Conservation (phyloP, 257 asterid species). For the Fraxinus excelsior region DNA sequence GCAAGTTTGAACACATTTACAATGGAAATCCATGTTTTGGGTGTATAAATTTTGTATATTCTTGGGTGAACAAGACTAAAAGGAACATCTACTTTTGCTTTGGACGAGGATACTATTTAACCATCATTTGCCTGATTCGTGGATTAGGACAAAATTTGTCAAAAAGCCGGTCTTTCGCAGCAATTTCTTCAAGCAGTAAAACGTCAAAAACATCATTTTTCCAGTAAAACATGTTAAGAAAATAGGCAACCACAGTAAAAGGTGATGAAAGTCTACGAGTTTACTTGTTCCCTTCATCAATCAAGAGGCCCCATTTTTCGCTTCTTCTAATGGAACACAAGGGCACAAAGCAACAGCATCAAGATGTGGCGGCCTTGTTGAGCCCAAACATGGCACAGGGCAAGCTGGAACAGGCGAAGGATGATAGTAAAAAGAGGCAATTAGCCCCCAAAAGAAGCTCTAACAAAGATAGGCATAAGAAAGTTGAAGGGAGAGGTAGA, state of each 20-base stretch:
- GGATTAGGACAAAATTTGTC: constrained; percentile 12
- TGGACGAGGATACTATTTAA: constrained; percentile 12
- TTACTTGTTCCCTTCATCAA: constrained; percentile 15
- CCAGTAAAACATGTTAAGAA: neutral
- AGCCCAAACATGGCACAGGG: constrained; percentile 48
- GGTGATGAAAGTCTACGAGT: constrained; percentile 21
- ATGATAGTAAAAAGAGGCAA: constrained; percentile 36
- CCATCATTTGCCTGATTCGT: constrained; percentile 18
- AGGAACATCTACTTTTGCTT: constrained; percentile 24
- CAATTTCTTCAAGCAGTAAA: constrained; percentile 6
- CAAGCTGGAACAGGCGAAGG: constrained; percentile 26
- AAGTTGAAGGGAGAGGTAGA: constrained; percentile 76
- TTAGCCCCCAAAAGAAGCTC: constrained; percentile 55
- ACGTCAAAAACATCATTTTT: neutral
- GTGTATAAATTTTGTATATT: neutral
- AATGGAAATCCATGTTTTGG: constrained; percentile 6
- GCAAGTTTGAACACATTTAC: neutral
- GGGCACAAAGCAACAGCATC: constrained; percentile 9
- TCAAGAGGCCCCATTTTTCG: constrained; percentile 20
- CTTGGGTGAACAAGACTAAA: constrained; percentile 7
- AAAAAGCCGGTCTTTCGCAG: neutral
- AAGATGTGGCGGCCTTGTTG: constrained; percentile 41
- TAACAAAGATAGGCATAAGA: constrained; percentile 68
- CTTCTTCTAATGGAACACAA: constrained; percentile 16
- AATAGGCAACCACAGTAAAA: constrained; percentile 9